Evolutionary conservation across 441 rosid genomes (phyloP).

Genomic region (Hura crepitans): DNA sequence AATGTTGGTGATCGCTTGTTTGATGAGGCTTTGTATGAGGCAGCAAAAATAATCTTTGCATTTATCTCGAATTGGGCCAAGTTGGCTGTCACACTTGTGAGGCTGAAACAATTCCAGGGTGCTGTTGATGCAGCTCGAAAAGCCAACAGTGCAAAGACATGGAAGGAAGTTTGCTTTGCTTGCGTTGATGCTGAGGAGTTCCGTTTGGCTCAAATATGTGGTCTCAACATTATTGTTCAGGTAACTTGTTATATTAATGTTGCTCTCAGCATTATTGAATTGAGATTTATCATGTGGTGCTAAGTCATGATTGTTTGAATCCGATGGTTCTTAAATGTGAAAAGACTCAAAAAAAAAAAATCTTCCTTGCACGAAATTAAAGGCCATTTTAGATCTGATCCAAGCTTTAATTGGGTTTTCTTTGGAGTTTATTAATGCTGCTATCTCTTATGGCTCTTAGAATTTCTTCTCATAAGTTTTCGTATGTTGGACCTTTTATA

Average conservation of each 20-base stretch:
- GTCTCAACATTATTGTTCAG: constrained; percentile 93
- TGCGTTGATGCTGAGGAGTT: constrained; percentile 99
- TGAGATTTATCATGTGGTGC: not conserved
- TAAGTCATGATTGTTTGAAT: not conserved
- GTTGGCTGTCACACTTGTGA: constrained; percentile 90
- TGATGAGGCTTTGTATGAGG: constrained; percentile 86
- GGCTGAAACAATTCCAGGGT: constrained; percentile 91
- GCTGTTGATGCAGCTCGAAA: constrained; percentile 99
- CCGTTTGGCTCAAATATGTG: constrained; percentile 98
- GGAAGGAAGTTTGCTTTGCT: constrained; percentile 99
- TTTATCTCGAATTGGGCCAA: constrained; percentile 99
- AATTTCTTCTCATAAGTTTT: not conserved
- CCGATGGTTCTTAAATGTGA: not conserved
- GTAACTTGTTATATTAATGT: constrained; percentile 28
- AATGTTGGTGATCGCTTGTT: constrained; percentile 92
- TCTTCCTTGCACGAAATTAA: not conserved
- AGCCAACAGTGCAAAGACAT: constrained; percentile 98
- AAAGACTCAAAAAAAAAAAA: not conserved
- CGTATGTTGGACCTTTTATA: too few species aligned
- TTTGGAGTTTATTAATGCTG: too few species aligned
- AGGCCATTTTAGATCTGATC: not conserved
- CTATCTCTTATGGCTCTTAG: not conserved
- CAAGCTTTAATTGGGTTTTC: not conserved
- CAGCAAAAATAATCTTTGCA: constrained; percentile 93
- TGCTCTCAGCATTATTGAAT: not conserved